phyloP scores from a whole-genome alignment of 2,329 filamentous ascomycete species.

The Colletotrichum sansevieriae region DNA sequence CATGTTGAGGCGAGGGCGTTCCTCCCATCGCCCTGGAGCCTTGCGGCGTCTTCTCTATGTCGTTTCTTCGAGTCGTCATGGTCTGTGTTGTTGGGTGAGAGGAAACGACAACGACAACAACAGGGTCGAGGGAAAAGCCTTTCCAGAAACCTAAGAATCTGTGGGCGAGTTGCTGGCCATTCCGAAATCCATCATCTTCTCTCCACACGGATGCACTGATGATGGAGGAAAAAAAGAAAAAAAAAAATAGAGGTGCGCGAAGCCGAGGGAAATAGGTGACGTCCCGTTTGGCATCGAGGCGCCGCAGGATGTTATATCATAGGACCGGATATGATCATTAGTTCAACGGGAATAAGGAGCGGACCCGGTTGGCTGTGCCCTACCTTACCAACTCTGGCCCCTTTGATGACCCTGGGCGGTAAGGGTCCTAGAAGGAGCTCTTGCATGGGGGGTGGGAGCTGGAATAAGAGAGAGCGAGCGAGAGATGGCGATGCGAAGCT shows the following conservation, averaged over 20 bases:
- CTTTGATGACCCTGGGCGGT: not conserved
- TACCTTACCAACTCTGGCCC: slow-evolving; percentile 9
- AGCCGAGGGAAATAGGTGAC: slow-evolving; percentile 9
- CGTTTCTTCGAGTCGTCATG: slow-evolving; percentile 10
- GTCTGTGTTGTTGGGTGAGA: not conserved
- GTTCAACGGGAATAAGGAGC: slow-evolving; percentile 35
- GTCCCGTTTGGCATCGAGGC: slow-evolving; percentile 13
- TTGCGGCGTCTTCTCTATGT: slow-evolving; percentile 28
- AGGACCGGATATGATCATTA: slow-evolving; percentile 32
- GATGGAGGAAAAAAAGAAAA: not conserved
- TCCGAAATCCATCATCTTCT: slow-evolving; percentile 19
- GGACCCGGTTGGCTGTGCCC: slow-evolving; percentile 13
- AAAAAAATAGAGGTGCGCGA: too few species aligned
- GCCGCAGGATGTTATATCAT: slow-evolving; percentile 26
- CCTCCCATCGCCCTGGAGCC: not conserved
- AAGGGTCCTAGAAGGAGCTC: slow-evolving; percentile 19
- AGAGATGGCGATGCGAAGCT: slow-evolving; percentile 3
- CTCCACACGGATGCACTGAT: not conserved
- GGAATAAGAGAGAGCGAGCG: not conserved
- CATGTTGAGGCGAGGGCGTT: not conserved
- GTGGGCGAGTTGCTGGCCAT: not conserved
- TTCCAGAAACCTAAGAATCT: slow-evolving; percentile 8
- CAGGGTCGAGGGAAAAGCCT: not conserved
- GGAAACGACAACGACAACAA: not conserved
- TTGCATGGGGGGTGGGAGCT: not conserved